Conservation (phyloP, 2,329 filamentous ascomycete genomes). For the Fusarium neocosmosporiellum region DNA sequence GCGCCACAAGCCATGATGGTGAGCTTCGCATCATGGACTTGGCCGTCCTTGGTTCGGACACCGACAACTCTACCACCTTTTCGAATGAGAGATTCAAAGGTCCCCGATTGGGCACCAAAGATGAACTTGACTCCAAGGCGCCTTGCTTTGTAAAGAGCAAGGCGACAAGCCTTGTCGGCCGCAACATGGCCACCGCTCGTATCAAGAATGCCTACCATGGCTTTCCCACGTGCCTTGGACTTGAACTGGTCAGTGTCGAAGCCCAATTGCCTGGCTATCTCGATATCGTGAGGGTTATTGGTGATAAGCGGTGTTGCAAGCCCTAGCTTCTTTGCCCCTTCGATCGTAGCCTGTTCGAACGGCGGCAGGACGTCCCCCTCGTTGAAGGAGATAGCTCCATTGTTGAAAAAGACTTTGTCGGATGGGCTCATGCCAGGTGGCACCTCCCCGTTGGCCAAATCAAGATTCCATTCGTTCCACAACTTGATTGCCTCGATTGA, state of each 20-base stretch:
- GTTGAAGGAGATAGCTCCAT: constrained; percentile 48
- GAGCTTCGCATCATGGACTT: constrained; percentile 46
- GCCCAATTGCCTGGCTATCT: constrained; percentile 40
- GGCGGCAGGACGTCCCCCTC: constrained; percentile 37
- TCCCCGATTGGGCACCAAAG: constrained; percentile 48
- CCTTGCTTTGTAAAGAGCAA: constrained; percentile 56
- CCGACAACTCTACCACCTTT: constrained; percentile 46
- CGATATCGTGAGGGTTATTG: constrained; percentile 41
- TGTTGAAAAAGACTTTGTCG: constrained; percentile 53
- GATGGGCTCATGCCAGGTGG: constrained; percentile 51
- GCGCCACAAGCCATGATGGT: constrained; percentile 56
- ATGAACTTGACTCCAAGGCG: constrained; percentile 55
- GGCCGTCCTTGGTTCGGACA: constrained; percentile 52
- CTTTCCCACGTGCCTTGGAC: constrained; percentile 29
- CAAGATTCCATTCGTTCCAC: constrained; percentile 60
- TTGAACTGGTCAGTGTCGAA: constrained; percentile 53
- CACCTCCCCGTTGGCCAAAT: constrained; percentile 46
- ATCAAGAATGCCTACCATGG: constrained; percentile 55
- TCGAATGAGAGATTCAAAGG: constrained; percentile 44
- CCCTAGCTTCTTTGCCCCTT: constrained; percentile 50
- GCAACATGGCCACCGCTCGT: constrained; percentile 57
- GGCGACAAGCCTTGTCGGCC: constrained; percentile 59
- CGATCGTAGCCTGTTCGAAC: constrained; percentile 52
- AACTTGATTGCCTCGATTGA: constrained; percentile 53
- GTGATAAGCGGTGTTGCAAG: constrained; percentile 49